These are phyloP conservation scores for Schwanniomyces etchellsii DNA, from an alignment of 1,139 yeast species.

Conservation along the genomic window DNA sequence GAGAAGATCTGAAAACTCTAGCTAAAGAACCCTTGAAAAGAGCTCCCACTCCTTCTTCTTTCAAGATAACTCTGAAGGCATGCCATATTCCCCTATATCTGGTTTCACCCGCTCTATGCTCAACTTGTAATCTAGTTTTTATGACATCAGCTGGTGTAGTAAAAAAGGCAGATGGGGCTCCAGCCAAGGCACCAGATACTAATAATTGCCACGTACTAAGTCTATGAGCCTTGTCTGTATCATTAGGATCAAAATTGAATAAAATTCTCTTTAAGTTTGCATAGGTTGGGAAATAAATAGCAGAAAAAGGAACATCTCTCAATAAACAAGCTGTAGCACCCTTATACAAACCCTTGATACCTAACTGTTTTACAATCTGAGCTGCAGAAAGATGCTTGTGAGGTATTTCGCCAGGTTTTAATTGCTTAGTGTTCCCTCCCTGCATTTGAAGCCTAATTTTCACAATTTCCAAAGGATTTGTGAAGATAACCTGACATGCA, in stretches of 20 bases:
- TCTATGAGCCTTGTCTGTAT: constrained; percentile 41
- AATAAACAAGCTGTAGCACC: constrained; percentile 90
- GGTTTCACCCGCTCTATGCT: constrained; percentile 70
- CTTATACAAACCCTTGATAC: constrained; percentile 79
- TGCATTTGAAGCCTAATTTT: constrained; percentile 93
- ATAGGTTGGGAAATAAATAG: constrained; percentile 95
- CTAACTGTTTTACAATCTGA: constrained; percentile 72
- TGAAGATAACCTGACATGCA: constrained; percentile 92
- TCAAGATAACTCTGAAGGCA: constrained; percentile 67
- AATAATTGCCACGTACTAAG: constrained; percentile 81
- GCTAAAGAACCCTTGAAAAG: constrained; percentile 97
- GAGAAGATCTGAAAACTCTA: constrained; percentile 89
- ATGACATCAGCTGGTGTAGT: constrained; percentile 97
- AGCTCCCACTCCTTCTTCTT: constrained; percentile 72
- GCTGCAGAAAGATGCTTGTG: constrained; percentile 53
- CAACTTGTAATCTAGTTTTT: constrained; percentile 91
- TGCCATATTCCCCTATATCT: constrained; percentile 71
- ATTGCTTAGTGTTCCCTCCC: constrained; percentile 53
- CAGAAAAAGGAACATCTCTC: constrained; percentile 95
- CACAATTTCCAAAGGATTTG: constrained; percentile 94
- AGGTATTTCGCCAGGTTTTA: constrained; percentile 42
- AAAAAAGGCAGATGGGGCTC: constrained; percentile 95
- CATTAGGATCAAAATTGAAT: constrained; percentile 76
- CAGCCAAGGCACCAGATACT: constrained; percentile 89
- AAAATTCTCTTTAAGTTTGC: constrained; percentile 83